Conservation (phyloP, 371 early-diverging fungal species). For the Dichotomocladium elegans region DNA sequence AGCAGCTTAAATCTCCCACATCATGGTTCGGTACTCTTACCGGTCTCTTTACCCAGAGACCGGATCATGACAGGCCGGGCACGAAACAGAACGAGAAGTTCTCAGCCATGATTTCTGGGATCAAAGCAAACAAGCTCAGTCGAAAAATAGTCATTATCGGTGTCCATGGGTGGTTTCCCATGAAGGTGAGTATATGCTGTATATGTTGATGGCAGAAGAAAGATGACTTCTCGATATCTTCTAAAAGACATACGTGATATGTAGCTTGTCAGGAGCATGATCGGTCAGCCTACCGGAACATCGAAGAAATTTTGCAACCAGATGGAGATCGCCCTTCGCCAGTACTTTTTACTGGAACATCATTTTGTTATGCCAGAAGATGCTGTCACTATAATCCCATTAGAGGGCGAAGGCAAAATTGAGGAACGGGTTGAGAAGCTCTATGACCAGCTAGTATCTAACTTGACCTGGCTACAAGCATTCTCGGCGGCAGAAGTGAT, state of each 20-base stretch:
- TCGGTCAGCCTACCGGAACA: constrained; percentile 93
- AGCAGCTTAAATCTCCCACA: not conserved
- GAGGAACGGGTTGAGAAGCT: constrained; percentile 76
- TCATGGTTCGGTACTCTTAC: no score
- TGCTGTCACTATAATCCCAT: constrained; percentile 70
- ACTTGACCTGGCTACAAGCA: constrained; percentile 37
- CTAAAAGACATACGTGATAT: not conserved
- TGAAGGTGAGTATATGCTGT: constrained; percentile 21
- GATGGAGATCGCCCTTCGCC: constrained; percentile 66
- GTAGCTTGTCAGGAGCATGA: constrained; percentile 63
- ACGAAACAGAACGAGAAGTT: no score
- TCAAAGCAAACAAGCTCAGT: no score
- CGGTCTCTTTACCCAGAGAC: no score
- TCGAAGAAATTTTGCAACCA: constrained; percentile 81
- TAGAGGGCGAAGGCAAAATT: constrained; percentile 89
- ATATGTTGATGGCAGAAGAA: no score
- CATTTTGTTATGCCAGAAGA: constrained; percentile 48
- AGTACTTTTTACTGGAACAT: constrained; percentile 52
- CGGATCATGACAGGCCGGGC: no score
- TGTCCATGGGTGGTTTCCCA: constrained; percentile 91
- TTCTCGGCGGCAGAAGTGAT: constrained; percentile 72
- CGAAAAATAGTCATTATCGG: constrained; percentile 65
- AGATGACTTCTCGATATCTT: not conserved
- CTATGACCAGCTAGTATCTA: constrained; percentile 55
- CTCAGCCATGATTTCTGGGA: no score